Base-by-base conservation (phyloP, 2,329 filamentous ascomycete species). In the Botrytis porri region DNA sequence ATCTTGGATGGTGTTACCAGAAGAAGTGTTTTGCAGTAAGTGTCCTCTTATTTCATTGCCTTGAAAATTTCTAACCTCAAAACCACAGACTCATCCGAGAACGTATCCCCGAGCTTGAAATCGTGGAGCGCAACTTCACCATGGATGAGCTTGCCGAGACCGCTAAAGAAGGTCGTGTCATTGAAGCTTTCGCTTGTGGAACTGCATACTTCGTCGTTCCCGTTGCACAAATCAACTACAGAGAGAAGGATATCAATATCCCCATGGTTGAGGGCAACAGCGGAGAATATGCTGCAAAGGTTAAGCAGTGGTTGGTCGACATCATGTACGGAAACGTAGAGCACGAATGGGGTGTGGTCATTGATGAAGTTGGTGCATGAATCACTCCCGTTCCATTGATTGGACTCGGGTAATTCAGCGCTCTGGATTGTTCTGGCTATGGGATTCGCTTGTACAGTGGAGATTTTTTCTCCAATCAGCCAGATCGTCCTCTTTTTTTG, bases 1-100 rank as follows among this genome's bases (percentile, higher is more conserved):
- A 97, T 98, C 77, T 86, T 98, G 4, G 92, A 95, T 75, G 95
- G 95, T 76, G 91, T 98, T 18, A 98, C 94, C n/a, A 87, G 95
- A 70, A 87, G 92, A 71, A 95, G 92, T 78, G 89, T 95, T 32
- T 82, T 97, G 51, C 90, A 95, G 77, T 85, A 97, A 32, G 90
- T 89, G 20, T 8, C 2, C 45, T 14, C 20, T 22, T n/a, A 39
- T 54, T 18, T 22, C 32, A n/a, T 32, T 8, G 6, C 16, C 25
- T 61, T 25, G 1, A 8, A 18, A 60, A 14, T 7, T 37, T 39
- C 63, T 69, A 39, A 69, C 25, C 35, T 16, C 14, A 16, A 18
- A 37, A 37, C 66, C 41, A 37, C 32, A 72, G 70, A 69, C 70
- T 72, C 63, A 51, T 72, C 54, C 63, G 70, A 29, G 70, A 72